Conservation (phyloP, 176 grass and related monocot genomes). For the Cenchrus americanus region DNA sequence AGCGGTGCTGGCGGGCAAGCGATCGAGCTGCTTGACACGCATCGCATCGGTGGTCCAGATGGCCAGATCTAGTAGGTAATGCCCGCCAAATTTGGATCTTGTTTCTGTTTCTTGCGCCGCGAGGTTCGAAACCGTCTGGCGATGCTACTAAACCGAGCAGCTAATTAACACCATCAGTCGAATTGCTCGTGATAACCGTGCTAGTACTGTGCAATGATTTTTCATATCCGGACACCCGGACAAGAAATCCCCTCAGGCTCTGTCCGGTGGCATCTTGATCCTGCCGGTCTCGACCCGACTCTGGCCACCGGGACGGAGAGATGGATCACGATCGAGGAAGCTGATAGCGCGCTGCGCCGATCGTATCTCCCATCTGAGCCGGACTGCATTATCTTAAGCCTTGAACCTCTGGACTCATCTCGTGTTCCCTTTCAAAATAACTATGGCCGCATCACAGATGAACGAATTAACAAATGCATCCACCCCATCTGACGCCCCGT, state of each 20-base stretch:
- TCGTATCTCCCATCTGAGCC: constrained; percentile 8
- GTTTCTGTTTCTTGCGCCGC: neutral
- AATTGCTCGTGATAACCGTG: too few species aligned
- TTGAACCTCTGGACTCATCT: too few species aligned
- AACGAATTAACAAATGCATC: neutral
- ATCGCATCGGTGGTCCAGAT: neutral
- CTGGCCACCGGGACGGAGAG: too few species aligned
- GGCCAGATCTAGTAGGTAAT: neutral
- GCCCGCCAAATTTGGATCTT: constrained; percentile 13
- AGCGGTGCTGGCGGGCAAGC: neutral
- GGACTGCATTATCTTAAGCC: too few species aligned
- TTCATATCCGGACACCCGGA: neutral
- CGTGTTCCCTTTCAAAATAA: neutral
- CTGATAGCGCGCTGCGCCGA: constrained; percentile 15
- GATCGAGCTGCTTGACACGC: neutral
- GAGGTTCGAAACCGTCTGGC: neutral
- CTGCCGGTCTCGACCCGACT: neutral
- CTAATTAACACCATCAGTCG: too few species aligned
- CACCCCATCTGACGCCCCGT: constrained; percentile 32
- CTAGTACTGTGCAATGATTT: too few species aligned
- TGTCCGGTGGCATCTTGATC: constrained; percentile 6
- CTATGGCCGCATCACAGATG: neutral
- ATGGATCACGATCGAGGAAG: constrained; percentile 15
- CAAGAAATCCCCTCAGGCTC: neutral
- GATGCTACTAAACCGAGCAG: neutral